Evolutionary conservation across 352 stramenopile species (phyloP), one percentile per base, ranked within the genome.

Genomic region (Pythium chondricola): DNA sequence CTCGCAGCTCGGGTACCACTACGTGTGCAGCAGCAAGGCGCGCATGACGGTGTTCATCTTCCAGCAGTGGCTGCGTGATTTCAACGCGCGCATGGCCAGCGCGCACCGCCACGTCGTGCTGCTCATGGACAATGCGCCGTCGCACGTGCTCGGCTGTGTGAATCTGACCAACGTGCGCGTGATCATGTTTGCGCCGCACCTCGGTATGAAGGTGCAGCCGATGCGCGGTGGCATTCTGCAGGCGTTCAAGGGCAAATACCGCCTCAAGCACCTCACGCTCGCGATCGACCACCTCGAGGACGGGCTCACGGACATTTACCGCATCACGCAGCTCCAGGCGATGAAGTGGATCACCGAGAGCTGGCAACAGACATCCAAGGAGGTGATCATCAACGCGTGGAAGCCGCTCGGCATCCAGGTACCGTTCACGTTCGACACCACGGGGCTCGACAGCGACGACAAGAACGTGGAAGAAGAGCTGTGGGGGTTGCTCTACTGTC

Each of bases 31-130:
- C 56, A 83, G 73, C 63, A 84, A 85, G 59, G 67, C 77, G 17
- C 81, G 79, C 49, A 93, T 93, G 82, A 93, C 82, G 11, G 77
- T 91, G 26, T 88, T 90, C 50, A 91, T 93, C 51, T 93, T 93
- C 59, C 79, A 93, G 68, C 78, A 91, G 47, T 93, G 82, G 82
- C 57, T 93, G 21, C 79, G 79, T 8, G 79, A 91, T 48, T 89
- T 93, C 37, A 93, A 93, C 45, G 75, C 77, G 18, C 78, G 79
- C 43, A 93, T 93, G 82, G 79, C 81, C 11, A 90, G 78, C 43
- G 76, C 79, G 16, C 82, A 93, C 57, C 79, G 82, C 51, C 79
- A 81, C 43, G 79, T 93, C 27, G 69, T 93, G 52, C 65, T 93
- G 43, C 57, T 93, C 11, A 85, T 93, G 71, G 82, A 93, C 65